Base-by-base conservation (phyloP, 2,329 filamentous ascomycete genomes). In the Cephalotrichum gorgonifer region DNA sequence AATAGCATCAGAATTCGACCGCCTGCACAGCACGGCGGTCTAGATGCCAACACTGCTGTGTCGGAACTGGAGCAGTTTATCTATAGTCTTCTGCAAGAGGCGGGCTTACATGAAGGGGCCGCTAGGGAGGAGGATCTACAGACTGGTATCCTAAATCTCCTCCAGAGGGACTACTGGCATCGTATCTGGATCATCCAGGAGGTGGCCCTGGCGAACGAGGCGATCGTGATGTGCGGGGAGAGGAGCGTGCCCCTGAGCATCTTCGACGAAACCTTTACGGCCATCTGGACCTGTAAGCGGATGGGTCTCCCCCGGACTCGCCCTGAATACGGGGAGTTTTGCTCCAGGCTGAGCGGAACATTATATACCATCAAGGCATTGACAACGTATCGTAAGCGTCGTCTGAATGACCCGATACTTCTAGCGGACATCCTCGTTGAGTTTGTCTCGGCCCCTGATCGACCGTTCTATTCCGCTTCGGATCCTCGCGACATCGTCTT, bases 131-230 rank as follows among this genome's bases (percentile, higher is more conserved):
- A 60, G 6, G 39, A 53, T 2, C n/a, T n/a, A n/a, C n/a, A n/a
- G n/a, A n/a, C n/a, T n/a, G n/a, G n/a, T n/a, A n/a, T n/a, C n/a
- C n/a, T n/a, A n/a, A n/a, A n/a, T n/a, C 51, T 66, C 1, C 65
- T 66, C 22, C 58, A 65, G 23, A 54, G 57, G 44, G 55, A 61
- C n/a, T 67, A 66, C 50, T 67, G 63, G 64, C 56, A 51, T 14
- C 52, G 64, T 14, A 38, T 67, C 0, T 64, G 62, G 60, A 57
- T 62, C 1, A 55, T 62, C 4, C 60, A 62, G 44, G 61, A 63
- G 48, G 53, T 62, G 9, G 52, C 55, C 46, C 58, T 58, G 28
- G 58, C 59, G 0, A 46, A 8, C 2, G 3, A 45, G 0, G 50
- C 57, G 31, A 51, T 20, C 3, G 55, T 62, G 14, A 54, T 60